Evolutionary conservation across 2,329 filamentous ascomycete genomes (phyloP), one percentile per base, ranked within the genome.

Genomic region (Fusarium begoniae): DNA sequence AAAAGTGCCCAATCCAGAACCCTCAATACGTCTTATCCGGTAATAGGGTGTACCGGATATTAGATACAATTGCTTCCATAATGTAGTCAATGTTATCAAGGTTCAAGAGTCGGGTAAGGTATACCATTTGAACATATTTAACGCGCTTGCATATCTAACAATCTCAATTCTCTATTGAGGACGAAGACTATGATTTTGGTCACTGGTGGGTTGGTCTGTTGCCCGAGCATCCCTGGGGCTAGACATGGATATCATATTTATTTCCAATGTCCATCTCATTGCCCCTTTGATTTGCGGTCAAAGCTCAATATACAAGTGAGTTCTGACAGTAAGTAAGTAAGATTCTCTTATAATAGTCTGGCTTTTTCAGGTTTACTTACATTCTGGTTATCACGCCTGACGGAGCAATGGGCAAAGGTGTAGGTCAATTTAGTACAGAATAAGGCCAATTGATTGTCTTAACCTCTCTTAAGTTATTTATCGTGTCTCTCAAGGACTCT

Each of bases 381-480:
- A 44, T 12, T 15, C 8, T 26, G 17, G 3, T 8, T 20, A 45
- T 14, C 5, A 13, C 11, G 8, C 17, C 5, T 11, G 8, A 20
- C 17, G 5, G 43, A 4, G 3, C 5, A 1, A 45, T 14, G 5
- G 24, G 8, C 3, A 45, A 26, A 20, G 17, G 0, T 9, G 4
- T 8, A 8, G 8, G 17, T 45, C 3, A 45, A 20, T 26, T 0
- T 20, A 3, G 1, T 45, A 20, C 24, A 20, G 8, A 14, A 45
- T 13, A 20, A 1, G 4, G 5, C 3, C 0, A 13, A 11, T 14
- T 20, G 1, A 45, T 3, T 45, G 3, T 45, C 7, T 14, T 8
- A 2, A 9, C 6, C 24, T 6, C 11, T 45, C 11, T 3, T 20
- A 12, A 10, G 5, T 11, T 45, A 45, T 9, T 11, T 20, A 13